These are phyloP conservation scores for Exophiala aquamarina DNA, from an alignment of 2,329 filamentous ascomycete genomes.

Conservation along the genomic window DNA sequence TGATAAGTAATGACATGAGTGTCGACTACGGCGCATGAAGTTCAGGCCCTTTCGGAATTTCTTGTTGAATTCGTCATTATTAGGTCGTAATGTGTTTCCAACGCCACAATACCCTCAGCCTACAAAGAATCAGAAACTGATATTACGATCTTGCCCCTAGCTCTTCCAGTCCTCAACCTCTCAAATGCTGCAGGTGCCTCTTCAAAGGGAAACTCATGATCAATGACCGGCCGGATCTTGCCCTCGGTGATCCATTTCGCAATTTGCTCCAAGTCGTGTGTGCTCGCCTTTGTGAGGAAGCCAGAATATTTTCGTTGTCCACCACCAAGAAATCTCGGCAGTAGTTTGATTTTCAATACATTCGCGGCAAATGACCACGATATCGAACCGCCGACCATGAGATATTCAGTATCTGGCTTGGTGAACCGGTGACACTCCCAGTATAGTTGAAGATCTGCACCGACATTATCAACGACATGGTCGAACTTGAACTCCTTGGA, in stretches of 20 bases:
- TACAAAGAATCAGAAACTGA: constrained; percentile 23
- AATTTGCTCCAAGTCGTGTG: constrained; percentile 50
- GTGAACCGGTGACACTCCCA: constrained; percentile 54
- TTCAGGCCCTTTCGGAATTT: no score
- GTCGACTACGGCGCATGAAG: no score
- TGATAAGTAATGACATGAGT: no score
- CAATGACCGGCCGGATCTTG: constrained; percentile 58
- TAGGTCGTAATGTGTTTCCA: no score
- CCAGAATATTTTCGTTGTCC: constrained; percentile 40
- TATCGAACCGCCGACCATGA: constrained; percentile 41
- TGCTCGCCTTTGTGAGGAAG: constrained; percentile 38
- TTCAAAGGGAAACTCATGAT: constrained; percentile 56
- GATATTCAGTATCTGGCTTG: constrained; percentile 48
- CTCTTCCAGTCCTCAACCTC: constrained; percentile 56
- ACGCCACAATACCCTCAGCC: no score
- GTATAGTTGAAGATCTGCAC: constrained; percentile 52
- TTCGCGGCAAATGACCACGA: constrained; percentile 4
- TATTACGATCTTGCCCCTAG: constrained; percentile 61
- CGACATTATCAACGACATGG: constrained; percentile 60
- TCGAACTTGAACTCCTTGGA: constrained; percentile 47
- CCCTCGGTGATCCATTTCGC: constrained; percentile 58
- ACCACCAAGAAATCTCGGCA: constrained; percentile 51
- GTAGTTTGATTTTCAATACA: constrained; percentile 38
- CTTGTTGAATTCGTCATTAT: no score
- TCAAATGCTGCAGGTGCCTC: constrained; percentile 58